Percentiles rank a stretch among this genome's conserved stretches.
Evolutionary conservation across 176 grass and related monocot species (phyloP).

Genomic region (Carex littledalei): DNA sequence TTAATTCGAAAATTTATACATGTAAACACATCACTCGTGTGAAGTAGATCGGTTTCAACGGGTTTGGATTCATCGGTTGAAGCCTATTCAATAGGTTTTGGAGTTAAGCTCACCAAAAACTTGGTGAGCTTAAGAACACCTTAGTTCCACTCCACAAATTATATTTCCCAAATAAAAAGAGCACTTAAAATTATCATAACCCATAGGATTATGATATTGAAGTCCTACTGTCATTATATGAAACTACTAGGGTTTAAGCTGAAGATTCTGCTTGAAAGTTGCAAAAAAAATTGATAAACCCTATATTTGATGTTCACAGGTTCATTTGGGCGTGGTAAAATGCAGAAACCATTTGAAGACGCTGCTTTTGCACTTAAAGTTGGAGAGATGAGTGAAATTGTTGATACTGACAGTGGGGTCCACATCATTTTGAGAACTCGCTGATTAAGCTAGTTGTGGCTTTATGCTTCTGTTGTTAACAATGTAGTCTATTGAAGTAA

Average conservation of each 20-base stretch:
- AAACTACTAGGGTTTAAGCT: background rate
- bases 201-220: background rate
- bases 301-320: slow-evolving; percentile 35
- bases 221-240: background rate
- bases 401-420: slow-evolving; percentile 81
- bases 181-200: background rate
- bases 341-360: slow-evolving; percentile 93
- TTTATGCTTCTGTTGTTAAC: slow-evolving; percentile 9
- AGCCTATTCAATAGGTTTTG: no score
- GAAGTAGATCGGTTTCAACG: no score
- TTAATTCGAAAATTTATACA: no score
- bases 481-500: background rate
- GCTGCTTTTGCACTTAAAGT: slow-evolving; percentile 59
- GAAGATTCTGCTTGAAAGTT: background rate
- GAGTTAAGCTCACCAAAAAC: no score
- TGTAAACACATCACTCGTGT: no score
- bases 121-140: no score
- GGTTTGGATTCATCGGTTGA: no score
- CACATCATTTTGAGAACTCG: slow-evolving; percentile 90
- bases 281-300: background rate
- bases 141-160: background rate
- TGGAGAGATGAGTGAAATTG: slow-evolving; percentile 68
- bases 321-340: slow-evolving; percentile 68
- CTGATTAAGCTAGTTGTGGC: slow-evolving; percentile 22
- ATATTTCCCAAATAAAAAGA: background rate